phyloP scores from a whole-genome alignment of 139 green algal genomes.

The Desmodesmus armatus region DNA sequence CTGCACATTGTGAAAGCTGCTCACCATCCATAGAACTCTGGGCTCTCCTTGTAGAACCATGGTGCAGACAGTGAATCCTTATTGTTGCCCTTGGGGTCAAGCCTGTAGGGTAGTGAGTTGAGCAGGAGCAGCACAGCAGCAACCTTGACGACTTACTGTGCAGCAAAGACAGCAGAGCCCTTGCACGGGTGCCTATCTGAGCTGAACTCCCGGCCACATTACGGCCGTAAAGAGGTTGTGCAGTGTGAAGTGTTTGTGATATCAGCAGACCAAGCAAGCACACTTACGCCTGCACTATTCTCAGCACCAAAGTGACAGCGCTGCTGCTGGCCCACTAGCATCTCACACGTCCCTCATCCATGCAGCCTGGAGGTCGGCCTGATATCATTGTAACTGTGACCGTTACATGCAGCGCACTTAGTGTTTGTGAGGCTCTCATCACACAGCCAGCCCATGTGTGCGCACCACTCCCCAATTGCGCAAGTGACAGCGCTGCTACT shows the following conservation, averaged over 20 bases:
- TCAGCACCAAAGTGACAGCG: no score
- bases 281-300: background rate
- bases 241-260: background rate
- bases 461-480: conserved; percentile 69
- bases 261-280: background rate
- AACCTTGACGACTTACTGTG: no score
- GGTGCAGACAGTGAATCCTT: conserved; percentile 72
- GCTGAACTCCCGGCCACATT: background rate
- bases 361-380: no score
- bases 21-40: no score
- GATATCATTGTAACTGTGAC: no score
- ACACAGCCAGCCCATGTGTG: conserved; percentile 83
- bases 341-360: no score
- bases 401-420: no score
- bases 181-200: background rate
- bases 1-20: no score
- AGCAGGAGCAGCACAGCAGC: conserved; percentile 14
- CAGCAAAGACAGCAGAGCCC: no score
- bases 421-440: conserved; percentile 70
- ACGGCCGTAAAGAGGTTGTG: background rate
- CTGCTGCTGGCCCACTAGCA: no score
- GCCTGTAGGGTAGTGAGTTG: background rate
- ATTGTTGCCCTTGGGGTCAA: conserved; percentile 5
- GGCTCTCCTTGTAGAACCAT: conserved; percentile 67
- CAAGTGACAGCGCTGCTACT: no score